Percentiles rank a stretch among this genome's conserved stretches.
Evolutionary conservation across 2,329 filamentous ascomycete species (phyloP).

Genomic region (Phyllosticta ampelicida): DNA sequence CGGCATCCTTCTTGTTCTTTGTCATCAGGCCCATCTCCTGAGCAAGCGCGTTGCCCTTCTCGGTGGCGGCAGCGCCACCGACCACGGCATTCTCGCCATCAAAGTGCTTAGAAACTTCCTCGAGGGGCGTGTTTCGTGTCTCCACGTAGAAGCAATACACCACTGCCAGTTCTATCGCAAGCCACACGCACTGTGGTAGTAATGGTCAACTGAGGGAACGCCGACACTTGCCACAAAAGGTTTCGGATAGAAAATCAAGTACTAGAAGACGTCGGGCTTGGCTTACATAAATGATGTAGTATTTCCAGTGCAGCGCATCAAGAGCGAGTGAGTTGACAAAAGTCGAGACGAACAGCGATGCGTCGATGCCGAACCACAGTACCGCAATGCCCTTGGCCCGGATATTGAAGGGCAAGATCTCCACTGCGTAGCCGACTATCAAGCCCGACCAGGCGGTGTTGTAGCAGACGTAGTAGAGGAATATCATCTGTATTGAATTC

Average conservation of each 20-base stretch:
- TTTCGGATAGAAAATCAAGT: constrained; percentile 21
- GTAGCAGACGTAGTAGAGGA: constrained; percentile 42
- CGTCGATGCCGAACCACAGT: constrained; percentile 54
- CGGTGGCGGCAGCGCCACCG: constrained; percentile 30
- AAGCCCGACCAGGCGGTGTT: constrained; percentile 48
- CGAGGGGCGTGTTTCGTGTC: constrained; percentile 31
- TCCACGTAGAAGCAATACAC: constrained; percentile 48
- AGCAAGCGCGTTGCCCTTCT: constrained; percentile 20
- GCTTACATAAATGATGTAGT: constrained; percentile 52
- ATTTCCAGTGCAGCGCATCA: constrained; percentile 49
- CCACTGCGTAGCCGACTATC: constrained; percentile 42
- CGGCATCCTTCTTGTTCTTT: background rate
- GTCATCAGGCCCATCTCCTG: constrained; percentile 12
- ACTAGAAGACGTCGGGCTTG: background rate
- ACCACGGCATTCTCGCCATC: constrained; percentile 37
- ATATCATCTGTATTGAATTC: constrained; percentile 29
- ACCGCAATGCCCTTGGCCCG: constrained; percentile 40
- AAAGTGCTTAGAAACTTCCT: constrained; percentile 37
- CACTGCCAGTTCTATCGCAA: constrained; percentile 48
- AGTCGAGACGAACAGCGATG: constrained; percentile 50
- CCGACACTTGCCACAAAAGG: constrained; percentile 17
- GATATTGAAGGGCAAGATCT: constrained; percentile 40
- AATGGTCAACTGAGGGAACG: background rate
- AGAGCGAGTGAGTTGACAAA: constrained; percentile 54
- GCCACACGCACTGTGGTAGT: constrained; percentile 34